Evolutionary conservation across 352 stramenopile genomes (phyloP), one percentile per base, ranked within the genome.

Genomic region (Globisporangium acanthophoron): DNA sequence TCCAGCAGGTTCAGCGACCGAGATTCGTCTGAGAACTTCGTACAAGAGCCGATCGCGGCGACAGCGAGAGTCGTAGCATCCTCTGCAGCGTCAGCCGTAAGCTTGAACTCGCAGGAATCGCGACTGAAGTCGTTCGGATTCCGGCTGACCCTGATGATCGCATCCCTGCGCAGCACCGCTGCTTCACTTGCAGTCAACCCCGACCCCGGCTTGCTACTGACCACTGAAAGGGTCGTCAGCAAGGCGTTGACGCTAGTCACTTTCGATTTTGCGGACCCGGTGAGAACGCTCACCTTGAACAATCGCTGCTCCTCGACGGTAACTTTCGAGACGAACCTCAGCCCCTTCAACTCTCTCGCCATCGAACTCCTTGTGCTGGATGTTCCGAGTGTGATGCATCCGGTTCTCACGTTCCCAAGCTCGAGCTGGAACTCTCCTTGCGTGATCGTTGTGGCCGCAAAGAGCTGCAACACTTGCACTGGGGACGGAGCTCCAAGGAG

Each of bases 381-480:
- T 5, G 60, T 73, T 3, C 70, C 78, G n/a, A 87, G 52, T 0
- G 72, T 67, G 35, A 91, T 87, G 20, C 80, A 90, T 1, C 53
- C 27, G 6, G 83, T 91, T 1, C 52, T 76, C 56, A 82, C 64
- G 18, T 60, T 49, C 5, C 79, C 80, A 18, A 92, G 68, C 43
- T 77, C 63, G 7, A 92, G 65, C 57, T 80, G 59, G 49, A 87
- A 89, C 3, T 41, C 63, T 18, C 80, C 80, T 29, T 50, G 63
- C 0, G 80, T 88, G 48, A 87, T 70, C 2, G 80, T 91, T 0
- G 76, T 91, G 12, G 66, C 52, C 5, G 75, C 80, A 70, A 89
- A 89, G 1, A 92, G 62, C 54, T 88, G 78, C 4, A 92, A 11
- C 13, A 92, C 68, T 69, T 92, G 83, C 27, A 85, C 73, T 0